Evolutionary conservation across 805 yeast species (phyloP).

Genomic region (Candida ficus): DNA sequence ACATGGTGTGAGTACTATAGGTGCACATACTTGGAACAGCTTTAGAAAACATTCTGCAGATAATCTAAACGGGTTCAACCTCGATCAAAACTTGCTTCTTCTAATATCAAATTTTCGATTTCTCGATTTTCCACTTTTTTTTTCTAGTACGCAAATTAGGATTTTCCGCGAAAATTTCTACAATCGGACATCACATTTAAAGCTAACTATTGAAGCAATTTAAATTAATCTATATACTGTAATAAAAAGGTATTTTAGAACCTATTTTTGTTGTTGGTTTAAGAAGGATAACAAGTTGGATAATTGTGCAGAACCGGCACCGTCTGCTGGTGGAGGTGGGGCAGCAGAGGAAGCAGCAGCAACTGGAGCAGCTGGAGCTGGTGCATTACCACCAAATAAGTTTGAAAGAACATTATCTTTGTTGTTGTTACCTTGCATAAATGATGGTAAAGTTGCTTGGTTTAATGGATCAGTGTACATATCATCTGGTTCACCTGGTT

Average conservation of each 20-base stretch:
- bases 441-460: constrained; percentile 21
- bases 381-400: constrained; percentile 30
- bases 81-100: too few relatives aligned
- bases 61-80: too few relatives aligned
- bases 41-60: constrained; percentile 10
- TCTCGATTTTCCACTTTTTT: too few relatives aligned
- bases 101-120: neutral
- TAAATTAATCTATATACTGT: too few relatives aligned
- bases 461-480: constrained; percentile 25
- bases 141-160: too few relatives aligned
- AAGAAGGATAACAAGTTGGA: constrained; percentile 38
- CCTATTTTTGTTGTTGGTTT: constrained; percentile 31
- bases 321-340: constrained; percentile 9
- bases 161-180: too few relatives aligned
- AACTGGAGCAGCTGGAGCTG: constrained; percentile 20
- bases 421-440: constrained; percentile 31
- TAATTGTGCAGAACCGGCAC: constrained; percentile 35
- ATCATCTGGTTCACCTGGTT: constrained; percentile 47
- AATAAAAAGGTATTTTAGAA: too few relatives aligned
- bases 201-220: too few relatives aligned
- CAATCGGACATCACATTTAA: too few relatives aligned
- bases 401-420: constrained; percentile 46
- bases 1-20: too few relatives aligned
- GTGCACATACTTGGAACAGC: constrained; percentile 11
- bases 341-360: constrained; percentile 15